These are phyloP conservation scores for Wickerhamomyces chambardii DNA, from an alignment of 805 yeast species.

Conservation along the genomic window DNA sequence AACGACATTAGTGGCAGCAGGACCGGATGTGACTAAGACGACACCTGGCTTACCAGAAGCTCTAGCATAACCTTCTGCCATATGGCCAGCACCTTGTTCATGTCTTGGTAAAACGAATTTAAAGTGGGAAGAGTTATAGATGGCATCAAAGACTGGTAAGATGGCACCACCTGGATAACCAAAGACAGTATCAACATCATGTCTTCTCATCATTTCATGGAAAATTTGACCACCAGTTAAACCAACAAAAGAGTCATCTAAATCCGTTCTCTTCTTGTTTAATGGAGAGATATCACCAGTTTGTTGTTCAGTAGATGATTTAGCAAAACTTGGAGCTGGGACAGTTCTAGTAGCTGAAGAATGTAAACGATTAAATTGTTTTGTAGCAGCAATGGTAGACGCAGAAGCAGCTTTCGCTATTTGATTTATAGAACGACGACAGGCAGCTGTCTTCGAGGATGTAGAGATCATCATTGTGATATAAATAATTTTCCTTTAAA, in stretches of 20 bases:
- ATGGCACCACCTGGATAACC: constrained; percentile 99
- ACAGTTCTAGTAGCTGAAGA: constrained; percentile 11
- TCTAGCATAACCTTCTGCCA: constrained; percentile 99
- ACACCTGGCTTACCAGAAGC: constrained; percentile 96
- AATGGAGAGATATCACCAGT: not conserved
- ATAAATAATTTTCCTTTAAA: too few relatives aligned
- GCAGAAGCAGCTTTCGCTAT: not conserved
- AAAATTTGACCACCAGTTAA: constrained; percentile 97
- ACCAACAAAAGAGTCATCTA: constrained; percentile 89
- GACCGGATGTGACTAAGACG: constrained; percentile 97
- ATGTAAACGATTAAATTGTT: constrained; percentile 3
- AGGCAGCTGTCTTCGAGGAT: not conserved
- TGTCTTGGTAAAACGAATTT: constrained; percentile 90
- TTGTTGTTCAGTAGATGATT: constrained; percentile 2
- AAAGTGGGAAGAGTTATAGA: constrained; percentile 83
- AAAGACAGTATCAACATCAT: constrained; percentile 89
- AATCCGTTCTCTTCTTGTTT: constrained; percentile 13
- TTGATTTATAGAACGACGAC: not conserved
- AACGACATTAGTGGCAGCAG: constrained; percentile 97
- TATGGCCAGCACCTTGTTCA: constrained; percentile 99
- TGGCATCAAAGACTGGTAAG: constrained; percentile 95
- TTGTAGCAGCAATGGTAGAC: not conserved
- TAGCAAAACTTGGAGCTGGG: constrained; percentile 19
- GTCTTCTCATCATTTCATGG: constrained; percentile 98
- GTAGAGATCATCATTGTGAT: not conserved